Base-by-base conservation (phyloP, 345 rosid genomes). In the Gossypium thurberi region DNA sequence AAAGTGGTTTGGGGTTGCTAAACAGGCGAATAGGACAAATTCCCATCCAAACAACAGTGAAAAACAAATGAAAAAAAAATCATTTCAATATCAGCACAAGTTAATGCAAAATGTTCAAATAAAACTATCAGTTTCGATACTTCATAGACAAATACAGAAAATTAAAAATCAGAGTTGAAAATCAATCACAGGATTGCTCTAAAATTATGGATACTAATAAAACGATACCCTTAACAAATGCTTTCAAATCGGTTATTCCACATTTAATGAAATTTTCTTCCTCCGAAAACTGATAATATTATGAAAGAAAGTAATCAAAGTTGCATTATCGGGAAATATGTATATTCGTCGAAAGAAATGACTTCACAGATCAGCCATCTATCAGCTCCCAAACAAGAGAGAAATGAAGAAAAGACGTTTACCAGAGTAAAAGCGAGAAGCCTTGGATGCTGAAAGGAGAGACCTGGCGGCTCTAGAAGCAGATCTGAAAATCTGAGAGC, bases 391-490 rank as follows among this genome's bases (percentile, higher is more conserved):
- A 50, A 58, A 53, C 53, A 10, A 15, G 10, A 15, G 78, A 12
- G 43, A 37, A 75, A 68, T 40, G 50, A 33, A 5, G 72, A 12
- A 11, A 56, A 55, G 4, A 60, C 57, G 23, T 28, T 26, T 69
- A 89, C 92, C 94, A 8, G 93, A 81, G 95, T 76, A 87, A 74
- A 84, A 80, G 28, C 92, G 87, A 58, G 92, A 78, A 81, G 71
- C 76, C 83, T 85, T 91, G 55, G 96, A 77, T 70, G 94, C 89
- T 5, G 93, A 83, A 59, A 85, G 88, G 77, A 91, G 86, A 78
- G 94, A 86, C 86, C 89, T 87, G 9, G 92, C 88, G 56, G 92
- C 90, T 79, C 81, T 87, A 61, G 94, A 90, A 81, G 87, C 92
- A 78, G 94, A 89, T 88, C 96, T 88, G 83, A 70, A 80, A 63